Evolutionary conservation across 2,329 filamentous ascomycete species (phyloP), one percentile per base, ranked within the genome.

Genomic region (Escovopsis sp.): DNA sequence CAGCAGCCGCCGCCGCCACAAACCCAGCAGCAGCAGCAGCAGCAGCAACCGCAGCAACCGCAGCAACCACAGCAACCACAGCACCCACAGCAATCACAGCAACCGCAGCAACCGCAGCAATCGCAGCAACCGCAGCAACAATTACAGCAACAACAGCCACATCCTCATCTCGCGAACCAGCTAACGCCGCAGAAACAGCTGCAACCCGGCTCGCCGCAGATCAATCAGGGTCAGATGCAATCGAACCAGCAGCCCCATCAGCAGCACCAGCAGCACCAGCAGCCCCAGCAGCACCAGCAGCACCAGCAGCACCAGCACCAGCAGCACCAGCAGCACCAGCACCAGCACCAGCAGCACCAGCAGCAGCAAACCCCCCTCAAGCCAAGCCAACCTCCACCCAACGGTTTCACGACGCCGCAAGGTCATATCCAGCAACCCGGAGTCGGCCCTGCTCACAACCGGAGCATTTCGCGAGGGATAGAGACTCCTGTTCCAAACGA

Each of bases 381-480:
- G 40, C 59, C 63, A 30, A 63, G 57, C 1, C 60, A 61, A 30
- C 49, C 52, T 33, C 46, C 58, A 2, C 49, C 62, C 1, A 64
- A 65, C 35, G 62, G 62, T n/a, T 58, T 61, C 39, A 48, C 59
- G 1, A 58, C 59, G 7, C 54, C 62, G 15, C 57, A 61, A 30
- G 45, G 49, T 46, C 45, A 47, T 13, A 53, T 29, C 29, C 47
- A 43, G 30, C 44, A 43, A 37, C 39, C 35, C 24, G 38, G 40
- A 35, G 35, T 35, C 14, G 20, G 35, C 7, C 20, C 43, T 6
- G 35, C 35, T 14, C 43, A 43, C 33, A 44, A 41, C 14, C 31
- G 35, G 41, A 45, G 32, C 33, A 25, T 46, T 13, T 69, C 74
- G 1, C 63, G 71, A 50, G 70, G 61, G 35, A 59, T 71, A 5